Percentiles rank a stretch among this genome's conserved stretches.
Evolutionary conservation across 75 land plant species (phyloP).

Genomic region (Cupressus sempervirens): DNA sequence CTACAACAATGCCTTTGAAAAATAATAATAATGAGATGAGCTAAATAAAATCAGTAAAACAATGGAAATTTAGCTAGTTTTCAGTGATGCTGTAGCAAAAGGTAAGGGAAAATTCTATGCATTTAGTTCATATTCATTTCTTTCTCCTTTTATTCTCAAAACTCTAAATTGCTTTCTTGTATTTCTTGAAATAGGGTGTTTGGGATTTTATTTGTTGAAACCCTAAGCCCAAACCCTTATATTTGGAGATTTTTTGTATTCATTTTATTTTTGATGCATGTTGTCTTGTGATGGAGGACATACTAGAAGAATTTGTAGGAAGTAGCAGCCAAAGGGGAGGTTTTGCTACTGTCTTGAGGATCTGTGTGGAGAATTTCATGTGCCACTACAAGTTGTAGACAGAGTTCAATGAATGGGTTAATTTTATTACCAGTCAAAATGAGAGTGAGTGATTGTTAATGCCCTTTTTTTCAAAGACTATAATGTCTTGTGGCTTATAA

Average conservation of each 20-base stretch:
- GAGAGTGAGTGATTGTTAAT: conserved; percentile 61
- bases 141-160: too few relatives aligned
- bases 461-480: not conserved
- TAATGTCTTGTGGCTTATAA: not conserved
- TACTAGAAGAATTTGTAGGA: not conserved
- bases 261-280: not conserved
- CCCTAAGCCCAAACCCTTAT: not conserved
- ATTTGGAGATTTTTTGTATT: not conserved
- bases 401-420: conserved; percentile 64
- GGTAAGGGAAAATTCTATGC: not conserved
- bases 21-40: too few relatives aligned
- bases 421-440: conserved; percentile 97
- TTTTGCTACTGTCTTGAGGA: conserved; percentile 61
- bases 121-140: too few relatives aligned
- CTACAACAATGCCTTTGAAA: not conserved
- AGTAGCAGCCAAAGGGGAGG: not conserved
- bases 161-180: not conserved
- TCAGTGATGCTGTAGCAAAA: not conserved
- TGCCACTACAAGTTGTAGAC: conserved; percentile 74
- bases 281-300: not conserved
- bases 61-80: not conserved
- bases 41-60: not conserved
- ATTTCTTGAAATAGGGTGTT: not conserved
- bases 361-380: conserved; percentile 93
- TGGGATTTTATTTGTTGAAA: not conserved